Evolutionary conservation across 768 basidiomycete species (phyloP), one percentile per base, ranked within the genome.

Genomic region (Leccinum subgranulosum): DNA sequence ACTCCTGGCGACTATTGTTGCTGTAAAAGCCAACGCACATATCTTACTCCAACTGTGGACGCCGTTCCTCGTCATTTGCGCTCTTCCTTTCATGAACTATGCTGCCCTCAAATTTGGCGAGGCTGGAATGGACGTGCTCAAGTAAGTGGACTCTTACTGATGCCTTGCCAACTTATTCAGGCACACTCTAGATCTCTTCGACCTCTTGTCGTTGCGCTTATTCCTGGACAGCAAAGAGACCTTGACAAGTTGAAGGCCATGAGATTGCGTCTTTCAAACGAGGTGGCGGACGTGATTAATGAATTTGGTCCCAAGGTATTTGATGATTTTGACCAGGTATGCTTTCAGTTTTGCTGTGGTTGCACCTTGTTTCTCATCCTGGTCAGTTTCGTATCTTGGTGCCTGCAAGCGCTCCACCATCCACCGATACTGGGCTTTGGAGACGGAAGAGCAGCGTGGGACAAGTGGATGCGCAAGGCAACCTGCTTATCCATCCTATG

Each of bases 21-120:
- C 88, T 1, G 80, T 86, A 65, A 84, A 83, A 64, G 84, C 87
- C 36, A 79, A 83, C 23, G 80, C 82, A 0, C 80, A 91, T 6
- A 59, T 85, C 34, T 76, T 77, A 59, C 88, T 85, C 80, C 81
- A 79, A 60, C 73, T 92, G 23, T 84, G 80, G 74, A 88, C 92
- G 3, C 96, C 96, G 0, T 80, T 94, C 64, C 67, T 90, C 9
- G 86, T 94, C 55, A 76, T 90, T 56, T 76, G 82, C 19, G 77
- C 84, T 2, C 73, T 98, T 29, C 96, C 96, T 14, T 84, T 92
- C 71, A 88, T 96, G 78, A 94, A 91, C 55, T 92, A 89, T 66
- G 92, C 93, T 6, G 92, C 96, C 6, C 81, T 98, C 53, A 96
- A 97, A 73, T 98, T 98, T 66, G 96, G 96, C 45, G 96, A 98